Evolutionary conservation across 139 green algal species (phyloP).

Genomic region (Asterochloris sp.): DNA sequence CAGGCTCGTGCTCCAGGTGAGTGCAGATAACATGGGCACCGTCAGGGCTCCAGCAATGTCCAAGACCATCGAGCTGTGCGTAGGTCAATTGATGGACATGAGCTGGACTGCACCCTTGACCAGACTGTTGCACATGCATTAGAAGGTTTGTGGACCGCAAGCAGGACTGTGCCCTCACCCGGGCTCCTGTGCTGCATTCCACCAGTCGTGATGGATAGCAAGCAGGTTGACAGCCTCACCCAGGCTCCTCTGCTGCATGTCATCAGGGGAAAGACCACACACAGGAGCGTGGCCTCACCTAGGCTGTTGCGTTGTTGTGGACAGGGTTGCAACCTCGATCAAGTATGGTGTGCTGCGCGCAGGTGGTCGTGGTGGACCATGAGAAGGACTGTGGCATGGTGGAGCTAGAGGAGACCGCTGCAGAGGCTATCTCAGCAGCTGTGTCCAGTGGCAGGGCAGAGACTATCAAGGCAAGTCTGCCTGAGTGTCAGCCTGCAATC

Average conservation of each 20-base stretch:
- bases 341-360: not conserved
- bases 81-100: too few species aligned
- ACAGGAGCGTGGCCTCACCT: not conserved
- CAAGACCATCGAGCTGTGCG: too few species aligned
- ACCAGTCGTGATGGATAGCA: not conserved
- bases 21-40: too few species aligned
- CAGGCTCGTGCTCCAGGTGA: too few species aligned
- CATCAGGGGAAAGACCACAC: not conserved
- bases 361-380: constrained; percentile 53
- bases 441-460: constrained; percentile 5
- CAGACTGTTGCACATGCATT: too few species aligned
- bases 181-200: not conserved
- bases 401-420: constrained; percentile 15
- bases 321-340: not conserved
- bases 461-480: constrained; percentile 12
- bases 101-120: too few species aligned
- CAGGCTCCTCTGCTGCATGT: not conserved
- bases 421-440: constrained; percentile 17
- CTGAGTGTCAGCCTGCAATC: too few species aligned
- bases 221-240: not conserved
- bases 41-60: too few species aligned
- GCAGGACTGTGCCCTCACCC: too few species aligned
- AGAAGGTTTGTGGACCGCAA: too few species aligned
- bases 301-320: not conserved
- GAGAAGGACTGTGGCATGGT: constrained; percentile 31